A percentile compares a stretch with the other conserved stretches of the same genome.
These are phyloP conservation scores for Eustoma russellianum DNA, from an alignment of 257 asterid species.

Conservation along the genomic window DNA sequence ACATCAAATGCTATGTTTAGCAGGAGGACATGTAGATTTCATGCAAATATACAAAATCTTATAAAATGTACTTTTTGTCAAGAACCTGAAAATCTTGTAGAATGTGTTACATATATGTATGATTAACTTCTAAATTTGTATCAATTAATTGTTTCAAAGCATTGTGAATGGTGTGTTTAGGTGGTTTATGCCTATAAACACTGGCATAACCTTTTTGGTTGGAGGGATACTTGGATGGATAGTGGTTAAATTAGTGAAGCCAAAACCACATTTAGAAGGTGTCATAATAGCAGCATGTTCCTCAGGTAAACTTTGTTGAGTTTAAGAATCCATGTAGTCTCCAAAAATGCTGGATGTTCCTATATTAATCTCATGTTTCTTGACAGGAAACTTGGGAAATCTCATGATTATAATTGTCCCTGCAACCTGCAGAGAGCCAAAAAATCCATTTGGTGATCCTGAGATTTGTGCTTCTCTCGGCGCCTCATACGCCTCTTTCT, in stretches of 20 bases:
- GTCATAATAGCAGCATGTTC: conserved; percentile 63
- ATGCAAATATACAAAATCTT: background rate
- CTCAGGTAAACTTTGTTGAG: conserved; percentile 38
- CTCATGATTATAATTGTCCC: conserved; percentile 63
- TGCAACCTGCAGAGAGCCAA: conserved; percentile 62
- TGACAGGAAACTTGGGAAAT: conserved; percentile 75
- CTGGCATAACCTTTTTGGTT: conserved; percentile 60
- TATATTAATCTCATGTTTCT: background rate
- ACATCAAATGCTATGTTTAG: too few species aligned
- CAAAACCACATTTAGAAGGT: conserved; percentile 56
- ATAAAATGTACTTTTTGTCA: background rate
- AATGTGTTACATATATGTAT: background rate
- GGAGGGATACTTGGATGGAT: conserved; percentile 82
- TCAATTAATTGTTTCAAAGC: background rate
- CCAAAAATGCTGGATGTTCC: background rate
- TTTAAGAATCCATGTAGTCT: background rate
- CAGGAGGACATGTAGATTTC: background rate
- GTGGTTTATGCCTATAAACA: conserved; percentile 94
- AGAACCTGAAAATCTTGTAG: too few species aligned
- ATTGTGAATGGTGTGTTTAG: conserved; percentile 14
- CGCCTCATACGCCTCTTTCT: conserved; percentile 72
- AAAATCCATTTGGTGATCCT: conserved; percentile 74
- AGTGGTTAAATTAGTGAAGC: conserved; percentile 58
- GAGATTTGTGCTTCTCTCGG: conserved; percentile 35
- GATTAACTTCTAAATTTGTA: background rate